These are phyloP conservation scores for Xylaria sp. DNA, from an alignment of 2,329 filamentous ascomycete genomes.

Conservation along the genomic window DNA sequence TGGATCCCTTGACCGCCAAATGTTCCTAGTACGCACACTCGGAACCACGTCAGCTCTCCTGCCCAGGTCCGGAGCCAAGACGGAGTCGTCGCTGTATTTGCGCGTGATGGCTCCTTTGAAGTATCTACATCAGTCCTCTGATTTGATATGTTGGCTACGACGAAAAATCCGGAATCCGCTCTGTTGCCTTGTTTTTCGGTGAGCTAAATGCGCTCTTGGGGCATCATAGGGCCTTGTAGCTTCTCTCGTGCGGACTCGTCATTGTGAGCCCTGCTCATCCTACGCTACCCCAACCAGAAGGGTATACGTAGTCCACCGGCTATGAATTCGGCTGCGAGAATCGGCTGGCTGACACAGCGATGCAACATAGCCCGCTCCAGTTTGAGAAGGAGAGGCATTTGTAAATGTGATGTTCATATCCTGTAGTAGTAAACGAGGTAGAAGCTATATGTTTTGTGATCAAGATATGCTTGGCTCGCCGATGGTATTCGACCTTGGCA, in stretches of 20 bases:
- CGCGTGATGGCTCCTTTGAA: not conserved
- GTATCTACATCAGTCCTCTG: not conserved
- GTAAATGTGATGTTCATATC: not conserved
- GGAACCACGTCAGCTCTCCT: slow-evolving; percentile 24
- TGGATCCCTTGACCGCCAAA: slow-evolving; percentile 7
- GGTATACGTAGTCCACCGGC: not conserved
- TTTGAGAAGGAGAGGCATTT: not conserved
- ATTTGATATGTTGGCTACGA: not conserved
- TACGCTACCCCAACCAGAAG: not conserved
- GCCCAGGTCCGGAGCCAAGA: not conserved
- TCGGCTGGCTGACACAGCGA: not conserved
- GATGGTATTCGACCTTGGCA: not conserved
- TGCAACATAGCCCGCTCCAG: not conserved
- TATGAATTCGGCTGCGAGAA: not conserved
- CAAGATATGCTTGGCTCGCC: not conserved
- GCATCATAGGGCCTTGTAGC: not conserved
- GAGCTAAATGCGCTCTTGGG: not conserved
- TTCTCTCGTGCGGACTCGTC: slow-evolving; percentile 19
- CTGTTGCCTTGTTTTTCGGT: not conserved
- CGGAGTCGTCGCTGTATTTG: not conserved
- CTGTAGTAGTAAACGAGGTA: not conserved
- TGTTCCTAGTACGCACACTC: not conserved
- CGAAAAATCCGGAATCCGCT: slow-evolving; percentile 1
- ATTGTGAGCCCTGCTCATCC: slow-evolving; percentile 16
- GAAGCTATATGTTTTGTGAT: not conserved